Percentiles rank a stretch among this genome's conserved stretches.
Evolutionary conservation across 129 eudicot genomes (phyloP).

Genomic region (Dittrichia graveolens): DNA sequence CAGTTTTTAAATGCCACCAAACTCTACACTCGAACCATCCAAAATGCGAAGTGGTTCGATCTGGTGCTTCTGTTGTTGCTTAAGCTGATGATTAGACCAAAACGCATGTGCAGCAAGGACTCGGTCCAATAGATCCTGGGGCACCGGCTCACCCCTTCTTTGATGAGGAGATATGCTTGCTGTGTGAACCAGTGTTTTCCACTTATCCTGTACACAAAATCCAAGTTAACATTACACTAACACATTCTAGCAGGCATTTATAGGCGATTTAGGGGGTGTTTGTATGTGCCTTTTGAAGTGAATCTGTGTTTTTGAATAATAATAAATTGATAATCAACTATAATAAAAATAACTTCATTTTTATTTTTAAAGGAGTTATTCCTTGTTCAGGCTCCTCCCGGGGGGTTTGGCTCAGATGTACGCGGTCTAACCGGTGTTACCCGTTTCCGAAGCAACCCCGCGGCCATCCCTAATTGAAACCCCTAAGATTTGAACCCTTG

Average conservation of each 20-base stretch:
- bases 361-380: no score
- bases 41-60: slow-evolving; percentile 43
- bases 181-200: slow-evolving; percentile 93
- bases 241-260: no score
- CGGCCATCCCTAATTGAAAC: no score
- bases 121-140: slow-evolving; percentile 81
- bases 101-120: slow-evolving; percentile 70
- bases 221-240: neutral
- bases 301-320: no score
- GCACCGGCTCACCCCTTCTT: slow-evolving; percentile 91
- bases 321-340: no score
- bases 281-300: neutral
- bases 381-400: no score
- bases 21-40: slow-evolving; percentile 31
- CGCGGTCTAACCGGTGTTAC: no score
- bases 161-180: slow-evolving; percentile 89
- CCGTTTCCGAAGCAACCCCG: no score
- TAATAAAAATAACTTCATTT: no score
- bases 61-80: slow-evolving; percentile 62
- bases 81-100: slow-evolving; percentile 74
- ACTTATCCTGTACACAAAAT: slow-evolving; percentile 62
- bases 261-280: neutral
- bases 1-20: slow-evolving; percentile 7
- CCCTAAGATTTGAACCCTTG: no score
- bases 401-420: no score